phyloP scores from a whole-genome alignment of 1,284 basidiomycete species.

The Cryptococcus sp. region DNA sequence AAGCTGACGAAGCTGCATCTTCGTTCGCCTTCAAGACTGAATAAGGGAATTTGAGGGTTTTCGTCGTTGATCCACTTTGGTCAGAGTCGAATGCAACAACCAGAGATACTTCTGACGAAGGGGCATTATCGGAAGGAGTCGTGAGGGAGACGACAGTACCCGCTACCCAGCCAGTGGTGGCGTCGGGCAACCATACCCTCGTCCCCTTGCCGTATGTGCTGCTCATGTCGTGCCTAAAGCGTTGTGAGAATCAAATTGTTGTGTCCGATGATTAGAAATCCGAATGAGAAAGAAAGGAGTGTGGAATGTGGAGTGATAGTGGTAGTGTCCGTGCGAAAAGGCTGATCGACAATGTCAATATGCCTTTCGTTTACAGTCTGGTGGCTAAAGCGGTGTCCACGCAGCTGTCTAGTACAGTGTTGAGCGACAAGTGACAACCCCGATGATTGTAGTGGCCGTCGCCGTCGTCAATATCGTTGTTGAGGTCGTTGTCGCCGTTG shows the following conservation, averaged over 20 bases:
- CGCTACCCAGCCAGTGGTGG: constrained; percentile 49
- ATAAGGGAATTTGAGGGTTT: constrained; percentile 44
- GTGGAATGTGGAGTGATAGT: neutral
- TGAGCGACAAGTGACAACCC: too few relatives aligned
- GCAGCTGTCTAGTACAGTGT: too few relatives aligned
- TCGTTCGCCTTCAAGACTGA: constrained; percentile 34
- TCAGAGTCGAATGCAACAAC: constrained; percentile 38
- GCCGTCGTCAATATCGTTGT: too few relatives aligned
- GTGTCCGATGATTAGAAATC: neutral
- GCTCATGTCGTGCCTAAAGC: too few relatives aligned
- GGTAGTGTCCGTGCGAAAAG: constrained; percentile 8
- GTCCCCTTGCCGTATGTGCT: constrained; percentile 50
- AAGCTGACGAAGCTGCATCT: constrained; percentile 12
- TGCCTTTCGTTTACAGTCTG: too few relatives aligned
- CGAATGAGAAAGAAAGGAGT: neutral
- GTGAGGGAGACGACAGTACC: constrained; percentile 47
- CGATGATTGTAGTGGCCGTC: too few relatives aligned
- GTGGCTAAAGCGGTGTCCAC: too few relatives aligned
- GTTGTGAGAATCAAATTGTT: too few relatives aligned
- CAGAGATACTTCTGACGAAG: constrained; percentile 36
- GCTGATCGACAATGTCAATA: constrained; percentile 1
- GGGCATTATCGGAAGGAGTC: constrained; percentile 27
- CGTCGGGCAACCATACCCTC: constrained; percentile 52
- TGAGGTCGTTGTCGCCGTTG: too few relatives aligned
- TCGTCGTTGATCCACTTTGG: constrained; percentile 18